These are phyloP conservation scores for Diplodia seriata DNA, from an alignment of 2,329 filamentous ascomycete species.

Conservation along the genomic window DNA sequence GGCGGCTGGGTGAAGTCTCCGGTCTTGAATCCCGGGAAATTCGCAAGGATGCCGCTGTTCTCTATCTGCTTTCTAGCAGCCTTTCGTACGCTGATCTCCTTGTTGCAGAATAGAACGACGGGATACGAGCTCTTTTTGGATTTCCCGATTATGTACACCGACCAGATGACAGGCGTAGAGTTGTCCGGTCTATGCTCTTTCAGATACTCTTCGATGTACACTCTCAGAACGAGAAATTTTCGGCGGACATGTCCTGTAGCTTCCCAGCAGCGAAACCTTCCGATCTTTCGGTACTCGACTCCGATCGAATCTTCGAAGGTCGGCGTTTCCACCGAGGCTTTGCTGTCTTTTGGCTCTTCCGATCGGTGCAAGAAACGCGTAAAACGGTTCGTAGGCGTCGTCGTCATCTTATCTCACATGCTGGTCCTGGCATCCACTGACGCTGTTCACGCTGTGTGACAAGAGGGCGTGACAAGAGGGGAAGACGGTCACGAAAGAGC, in stretches of 20 bases:
- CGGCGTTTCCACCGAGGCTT: neutral
- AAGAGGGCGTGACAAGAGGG: too few relatives aligned
- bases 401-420: neutral
- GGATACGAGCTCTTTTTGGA: slow-evolving; percentile 31
- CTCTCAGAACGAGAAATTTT: slow-evolving; percentile 34
- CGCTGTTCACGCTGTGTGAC: neutral
- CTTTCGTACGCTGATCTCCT: slow-evolving; percentile 33
- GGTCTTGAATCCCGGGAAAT: slow-evolving; percentile 32
- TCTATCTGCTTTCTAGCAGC: slow-evolving; percentile 32
- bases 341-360: neutral
- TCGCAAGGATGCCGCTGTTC: slow-evolving; percentile 33
- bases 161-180: neutral
- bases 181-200: slow-evolving; percentile 28
- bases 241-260: slow-evolving; percentile 33
- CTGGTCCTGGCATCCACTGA: neutral
- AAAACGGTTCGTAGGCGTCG: neutral
- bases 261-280: slow-evolving; percentile 34
- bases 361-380: neutral
- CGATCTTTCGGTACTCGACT: neutral
- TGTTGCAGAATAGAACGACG: slow-evolving; percentile 36
- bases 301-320: slow-evolving; percentile 6
- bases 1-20: slow-evolving; percentile 35
- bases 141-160: slow-evolving; percentile 36
- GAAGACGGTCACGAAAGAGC: neutral
- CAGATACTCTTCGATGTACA: slow-evolving; percentile 33